Evolutionary conservation across 495 filamentous ascomycete genomes (phyloP).

Genomic region (Xylona heveae): DNA sequence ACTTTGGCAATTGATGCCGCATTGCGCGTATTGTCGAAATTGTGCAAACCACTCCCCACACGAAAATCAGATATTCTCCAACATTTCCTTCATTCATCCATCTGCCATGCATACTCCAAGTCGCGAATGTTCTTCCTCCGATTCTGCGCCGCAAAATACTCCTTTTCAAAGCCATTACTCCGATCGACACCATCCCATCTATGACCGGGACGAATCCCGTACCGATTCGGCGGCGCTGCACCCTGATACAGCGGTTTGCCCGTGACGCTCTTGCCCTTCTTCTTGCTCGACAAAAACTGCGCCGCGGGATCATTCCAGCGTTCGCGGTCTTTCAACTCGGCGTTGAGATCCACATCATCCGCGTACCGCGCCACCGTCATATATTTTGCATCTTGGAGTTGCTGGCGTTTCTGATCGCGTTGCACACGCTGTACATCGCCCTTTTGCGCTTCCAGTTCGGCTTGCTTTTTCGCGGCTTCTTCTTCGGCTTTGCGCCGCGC

Average conservation of each 20-base stretch:
- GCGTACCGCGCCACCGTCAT: conserved; percentile 59
- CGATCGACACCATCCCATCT: conserved; percentile 96
- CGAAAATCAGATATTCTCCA: too few relatives aligned
- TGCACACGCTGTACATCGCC: conserved; percentile 62
- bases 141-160: conserved; percentile 80
- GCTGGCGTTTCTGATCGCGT: conserved; percentile 32
- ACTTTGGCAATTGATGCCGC: too few relatives aligned
- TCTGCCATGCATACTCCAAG: conserved; percentile 86
- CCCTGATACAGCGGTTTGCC: conserved; percentile 66
- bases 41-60: too few relatives aligned
- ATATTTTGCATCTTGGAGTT: conserved; percentile 52
- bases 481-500: conserved; percentile 48
- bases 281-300: conserved; percentile 42
- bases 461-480: conserved; percentile 37
- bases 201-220: conserved; percentile 81
- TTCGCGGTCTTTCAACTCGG: conserved; percentile 47
- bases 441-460: conserved; percentile 40
- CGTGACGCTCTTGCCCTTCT: conserved; percentile 22
- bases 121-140: conserved; percentile 46
- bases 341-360: conserved; percentile 71
- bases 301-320: conserved; percentile 93
- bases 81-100: conserved; percentile 45
- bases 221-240: conserved; percentile 68
- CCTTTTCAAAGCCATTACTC: conserved; percentile 81
- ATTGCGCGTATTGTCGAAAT: too few relatives aligned